Percentiles rank a stretch among this genome's conserved stretches.
Conservation (phyloP, 345 rosid species). For the Citrus inodora region DNA sequence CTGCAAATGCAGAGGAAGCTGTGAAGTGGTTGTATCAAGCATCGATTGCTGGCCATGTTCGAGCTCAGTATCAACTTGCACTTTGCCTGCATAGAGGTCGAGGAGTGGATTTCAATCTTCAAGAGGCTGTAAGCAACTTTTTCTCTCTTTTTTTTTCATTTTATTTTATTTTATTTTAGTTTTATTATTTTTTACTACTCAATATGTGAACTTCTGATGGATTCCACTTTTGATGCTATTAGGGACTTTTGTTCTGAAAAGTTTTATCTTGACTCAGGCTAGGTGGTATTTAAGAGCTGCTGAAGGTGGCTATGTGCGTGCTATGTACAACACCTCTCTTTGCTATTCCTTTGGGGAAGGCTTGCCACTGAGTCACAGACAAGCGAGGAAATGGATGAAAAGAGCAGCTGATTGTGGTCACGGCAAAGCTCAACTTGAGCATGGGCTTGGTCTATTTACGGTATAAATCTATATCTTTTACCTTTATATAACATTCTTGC, state of each 20-base stretch:
- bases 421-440: slow-evolving; percentile 85
- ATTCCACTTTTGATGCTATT: not conserved
- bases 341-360: slow-evolving; percentile 87
- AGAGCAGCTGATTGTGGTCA: slow-evolving; percentile 89
- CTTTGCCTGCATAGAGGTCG: slow-evolving; percentile 76
- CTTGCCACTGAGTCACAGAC: slow-evolving; percentile 43
- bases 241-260: not conserved
- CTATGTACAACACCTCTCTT: slow-evolving; percentile 81
- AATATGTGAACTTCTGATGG: not conserved
- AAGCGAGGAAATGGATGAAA: slow-evolving; percentile 89
- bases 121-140: slow-evolving; percentile 56
- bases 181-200: not conserved
- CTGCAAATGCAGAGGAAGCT: slow-evolving; percentile 54
- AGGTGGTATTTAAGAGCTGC: slow-evolving; percentile 85
- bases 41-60: slow-evolving; percentile 56
- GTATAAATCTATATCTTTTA: slow-evolving; percentile 29
- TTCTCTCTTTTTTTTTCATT: not conserved
- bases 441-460: slow-evolving; percentile 76
- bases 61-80: slow-evolving; percentile 87
- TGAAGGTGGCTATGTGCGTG: slow-evolving; percentile 77
- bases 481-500: not conserved
- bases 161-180: not conserved
- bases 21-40: slow-evolving; percentile 62
- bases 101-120: slow-evolving; percentile 46
- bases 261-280: slow-evolving; percentile 39